Conservation (phyloP, 2,329 filamentous ascomycete genomes). For the Sporothrix dimorphospora region DNA sequence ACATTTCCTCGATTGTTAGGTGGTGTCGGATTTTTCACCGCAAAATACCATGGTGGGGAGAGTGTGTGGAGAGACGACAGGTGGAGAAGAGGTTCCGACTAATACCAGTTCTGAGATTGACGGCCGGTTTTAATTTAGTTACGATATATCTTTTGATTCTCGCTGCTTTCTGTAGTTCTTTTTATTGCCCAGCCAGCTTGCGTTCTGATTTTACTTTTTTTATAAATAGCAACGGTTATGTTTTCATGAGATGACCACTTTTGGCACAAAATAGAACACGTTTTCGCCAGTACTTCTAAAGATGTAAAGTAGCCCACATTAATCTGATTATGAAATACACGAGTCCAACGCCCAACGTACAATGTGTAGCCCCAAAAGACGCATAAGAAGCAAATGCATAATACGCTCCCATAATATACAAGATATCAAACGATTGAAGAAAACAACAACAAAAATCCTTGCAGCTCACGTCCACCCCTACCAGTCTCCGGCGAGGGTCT, state of each 20-base stretch:
- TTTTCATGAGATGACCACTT: not conserved
- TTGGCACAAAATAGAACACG: not conserved
- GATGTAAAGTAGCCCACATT: not conserved
- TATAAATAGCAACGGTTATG: not conserved
- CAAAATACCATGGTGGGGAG: not conserved
- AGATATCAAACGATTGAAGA: not conserved
- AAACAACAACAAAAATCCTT: no score
- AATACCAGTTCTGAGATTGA: not conserved
- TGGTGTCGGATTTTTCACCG: no score
- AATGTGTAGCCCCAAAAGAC: no score
- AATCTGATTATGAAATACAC: no score
- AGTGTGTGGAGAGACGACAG: not conserved
- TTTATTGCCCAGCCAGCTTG: conserved; percentile 22
- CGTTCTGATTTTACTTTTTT: not conserved
- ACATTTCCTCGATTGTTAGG: no score
- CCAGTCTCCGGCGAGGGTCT: conserved; percentile 47
- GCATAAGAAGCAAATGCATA: not conserved
- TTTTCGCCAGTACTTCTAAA: not conserved
- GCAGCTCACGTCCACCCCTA: no score
- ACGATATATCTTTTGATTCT: not conserved
- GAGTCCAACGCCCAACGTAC: no score
- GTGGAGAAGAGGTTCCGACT: not conserved
- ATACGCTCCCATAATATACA: not conserved
- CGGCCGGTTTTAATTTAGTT: not conserved
- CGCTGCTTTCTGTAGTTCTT: not conserved